Evolutionary conservation across 768 basidiomycete species (phyloP), one percentile per base, ranked within the genome.

Genomic region (Tylopilus sp.): DNA sequence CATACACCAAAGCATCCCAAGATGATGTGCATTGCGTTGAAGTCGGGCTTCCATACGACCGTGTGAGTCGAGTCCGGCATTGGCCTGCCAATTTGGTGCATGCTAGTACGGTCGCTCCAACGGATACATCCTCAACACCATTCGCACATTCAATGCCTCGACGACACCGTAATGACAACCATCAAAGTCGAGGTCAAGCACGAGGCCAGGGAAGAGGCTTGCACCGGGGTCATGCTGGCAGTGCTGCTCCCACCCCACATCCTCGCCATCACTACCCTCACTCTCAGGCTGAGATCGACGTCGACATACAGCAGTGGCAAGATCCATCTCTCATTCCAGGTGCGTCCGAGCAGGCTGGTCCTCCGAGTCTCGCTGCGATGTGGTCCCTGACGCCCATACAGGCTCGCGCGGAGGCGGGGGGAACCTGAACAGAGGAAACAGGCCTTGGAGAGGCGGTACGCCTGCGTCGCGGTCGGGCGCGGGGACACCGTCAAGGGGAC

Each of bases 241-340:
- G n/a, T n/a, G n/a, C n/a, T n/a, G n/a, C n/a, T n/a, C n/a, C n/a
- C n/a, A n/a, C n/a, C n/a, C n/a, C 31, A 28, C n/a, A 26, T 15
- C 52, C 56, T 42, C 51, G 36, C 35, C 45, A 52, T 21, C 40
- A n/a, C 20, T 71, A 69, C 17, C 45, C 62, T 10, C 48, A 65
- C 21, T 0, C 48, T 15, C 54, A 39, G 36, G 22, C 47, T 45
- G 63, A 71, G 7, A 40, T 57, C 10, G 69, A 69, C 30, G 41
- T 48, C n/a, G 47, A 39, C 10, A 50, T 64, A 53, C 68, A 69
- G 36, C 44, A 59, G 10, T 71, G 63, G 68, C 8, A 5, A 20
- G 53, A 52, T 20, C 47, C 30, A 13, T 28, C 15, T 8, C 21
- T 1, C 25, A 22, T 30, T 22, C 40, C 17, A 21, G 49, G 64